Base-by-base conservation (phyloP, 2,329 filamentous ascomycete genomes). In the Ophioceras dolichostomum region DNA sequence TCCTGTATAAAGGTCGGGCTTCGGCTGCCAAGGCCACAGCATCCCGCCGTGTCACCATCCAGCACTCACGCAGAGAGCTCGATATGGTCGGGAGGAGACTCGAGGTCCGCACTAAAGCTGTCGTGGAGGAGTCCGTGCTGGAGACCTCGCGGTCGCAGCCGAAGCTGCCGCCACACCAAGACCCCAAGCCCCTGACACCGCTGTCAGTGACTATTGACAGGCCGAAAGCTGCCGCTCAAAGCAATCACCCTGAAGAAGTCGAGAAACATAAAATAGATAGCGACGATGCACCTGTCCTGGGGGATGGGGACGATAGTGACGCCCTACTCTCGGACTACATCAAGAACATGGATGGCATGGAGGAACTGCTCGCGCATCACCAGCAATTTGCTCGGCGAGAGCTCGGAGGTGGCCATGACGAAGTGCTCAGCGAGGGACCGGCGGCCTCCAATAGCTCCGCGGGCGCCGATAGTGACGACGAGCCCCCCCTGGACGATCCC, bases 271-370 rank as follows among this genome's bases (percentile, higher is more conserved):
- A n/a, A n/a, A n/a, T n/a, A n/a, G n/a, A n/a, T n/a, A n/a, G n/a
- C n/a, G n/a, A n/a, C n/a, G n/a, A n/a, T n/a, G n/a, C n/a, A n/a
- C n/a, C n/a, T n/a, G n/a, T n/a, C n/a, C n/a, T n/a, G n/a, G n/a
- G n/a, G n/a, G 44, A 43, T 24, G 44, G 48, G 37, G 47, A 47
- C 10, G 56, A 54, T 3, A 62, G 68, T 7, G 68, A 79, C 14
- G 72, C 77, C 28, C 70, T 65, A 1, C 62, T 78, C 46, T 70
- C 73, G 1, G 83, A 88, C 49, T 87, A 87, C 47, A 78, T 85
- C 49, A 68, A 72, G 31, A 84, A 86, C 43, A 65, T 83, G 48
- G 64, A 67, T 34, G 62, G 61, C 3, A 34, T 52, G 9, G 44
- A 50, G 4, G 49, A 53, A 10, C 41, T 48, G 3, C 31, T 44